Conservation (phyloP, 108 stramenopile genomes). For the Skeletonema potamos region DNA sequence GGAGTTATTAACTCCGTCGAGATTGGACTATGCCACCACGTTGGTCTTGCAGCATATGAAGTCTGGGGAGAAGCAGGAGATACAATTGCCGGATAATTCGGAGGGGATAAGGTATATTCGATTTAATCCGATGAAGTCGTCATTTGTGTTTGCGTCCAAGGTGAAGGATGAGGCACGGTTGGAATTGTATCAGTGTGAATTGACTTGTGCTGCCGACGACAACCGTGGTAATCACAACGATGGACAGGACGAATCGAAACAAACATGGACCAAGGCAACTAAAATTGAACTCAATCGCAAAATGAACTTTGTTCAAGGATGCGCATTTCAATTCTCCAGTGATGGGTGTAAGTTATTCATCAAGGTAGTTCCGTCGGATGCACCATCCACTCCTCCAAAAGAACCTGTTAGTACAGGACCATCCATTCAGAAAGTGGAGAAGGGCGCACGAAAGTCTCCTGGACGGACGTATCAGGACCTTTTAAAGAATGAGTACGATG, state of each 20-base stretch:
- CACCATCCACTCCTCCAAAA: slow-evolving; percentile 5
- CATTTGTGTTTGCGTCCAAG: slow-evolving; percentile 39
- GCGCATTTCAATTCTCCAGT: slow-evolving; percentile 23
- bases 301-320: slow-evolving; percentile 36
- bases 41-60: slow-evolving; percentile 18
- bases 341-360: slow-evolving; percentile 16
- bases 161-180: slow-evolving; percentile 24
- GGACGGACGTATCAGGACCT: slow-evolving; percentile 50
- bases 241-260: background rate
- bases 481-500: slow-evolving; percentile 41
- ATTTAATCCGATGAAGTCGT: slow-evolving; percentile 17
- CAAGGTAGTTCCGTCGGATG: slow-evolving; percentile 9
- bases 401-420: slow-evolving; percentile 33
- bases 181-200: slow-evolving; percentile 38
- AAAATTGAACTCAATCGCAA: background rate
- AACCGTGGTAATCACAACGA: no score
- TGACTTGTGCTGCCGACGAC: background rate
- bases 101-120: slow-evolving; percentile 36
- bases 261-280: background rate
- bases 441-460: slow-evolving; percentile 30
- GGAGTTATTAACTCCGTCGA: slow-evolving; percentile 10
- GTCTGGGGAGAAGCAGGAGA: background rate
- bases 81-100: slow-evolving; percentile 18
- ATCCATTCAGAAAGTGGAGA: slow-evolving; percentile 23
- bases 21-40: slow-evolving; percentile 17